phyloP scores from a whole-genome alignment of 768 basidiomycete genomes.

The Hortiboletus flavorubellus region DNA sequence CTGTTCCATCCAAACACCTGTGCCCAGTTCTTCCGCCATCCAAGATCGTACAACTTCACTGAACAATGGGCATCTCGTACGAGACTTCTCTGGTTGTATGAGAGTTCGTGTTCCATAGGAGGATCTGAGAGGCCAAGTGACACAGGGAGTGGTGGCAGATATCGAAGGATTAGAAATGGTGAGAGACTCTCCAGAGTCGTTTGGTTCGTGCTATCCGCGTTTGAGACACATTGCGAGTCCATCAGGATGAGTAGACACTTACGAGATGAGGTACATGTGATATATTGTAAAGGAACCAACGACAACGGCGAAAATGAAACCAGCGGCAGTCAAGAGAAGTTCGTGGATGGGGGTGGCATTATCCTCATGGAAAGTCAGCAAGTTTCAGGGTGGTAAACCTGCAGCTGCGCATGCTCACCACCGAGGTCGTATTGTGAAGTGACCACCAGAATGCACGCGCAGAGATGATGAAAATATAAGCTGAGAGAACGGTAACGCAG shows the following conservation, averaged over 20 bases:
- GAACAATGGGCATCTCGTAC: slow-evolving; percentile 61
- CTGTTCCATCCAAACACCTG: slow-evolving; percentile 63
- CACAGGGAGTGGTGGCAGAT: slow-evolving; percentile 60
- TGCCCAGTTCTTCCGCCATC: slow-evolving; percentile 66
- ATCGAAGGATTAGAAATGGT: slow-evolving; percentile 68
- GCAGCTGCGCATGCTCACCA: slow-evolving; percentile 44
- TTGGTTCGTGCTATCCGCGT: slow-evolving; percentile 63
- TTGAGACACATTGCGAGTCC: neutral
- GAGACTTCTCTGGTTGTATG: slow-evolving; percentile 57
- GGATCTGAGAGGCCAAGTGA: slow-evolving; percentile 57
- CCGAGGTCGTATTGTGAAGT: slow-evolving; percentile 56
- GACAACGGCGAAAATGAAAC: slow-evolving; percentile 56
- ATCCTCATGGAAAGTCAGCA: slow-evolving; percentile 40
- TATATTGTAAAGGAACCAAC: slow-evolving; percentile 75
- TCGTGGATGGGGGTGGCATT: slow-evolving; percentile 68
- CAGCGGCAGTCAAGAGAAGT: slow-evolving; percentile 58
- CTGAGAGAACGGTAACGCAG: slow-evolving; percentile 57
- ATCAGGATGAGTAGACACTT: slow-evolving; percentile 28
- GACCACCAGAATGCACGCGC: slow-evolving; percentile 58
- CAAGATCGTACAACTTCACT: slow-evolving; percentile 68
- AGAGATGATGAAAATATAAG: slow-evolving; percentile 57
- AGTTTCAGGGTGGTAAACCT: neutral
- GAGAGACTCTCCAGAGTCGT: slow-evolving; percentile 80
- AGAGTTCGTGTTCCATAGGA: slow-evolving; percentile 70
- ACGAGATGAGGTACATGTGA: slow-evolving; percentile 76